Evolutionary conservation across 2,329 filamentous ascomycete species (phyloP).

Genomic region (Stylonectria norvegica): DNA sequence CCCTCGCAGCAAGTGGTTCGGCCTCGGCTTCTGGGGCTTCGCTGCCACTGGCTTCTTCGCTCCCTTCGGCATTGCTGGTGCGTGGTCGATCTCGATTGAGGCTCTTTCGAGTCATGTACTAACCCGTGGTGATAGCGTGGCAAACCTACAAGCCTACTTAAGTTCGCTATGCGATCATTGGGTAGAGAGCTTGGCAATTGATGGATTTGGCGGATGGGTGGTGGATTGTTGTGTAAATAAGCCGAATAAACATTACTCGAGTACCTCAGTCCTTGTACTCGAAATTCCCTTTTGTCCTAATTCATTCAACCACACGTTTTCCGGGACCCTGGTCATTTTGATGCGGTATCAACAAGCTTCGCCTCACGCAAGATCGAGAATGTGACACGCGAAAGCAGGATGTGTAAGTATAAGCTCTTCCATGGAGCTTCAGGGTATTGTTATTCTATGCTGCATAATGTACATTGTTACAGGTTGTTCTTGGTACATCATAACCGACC

Average conservation of each 20-base stretch:
- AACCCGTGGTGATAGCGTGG: constrained; percentile 42
- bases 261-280: constrained; percentile 25
- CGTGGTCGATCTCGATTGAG: constrained; percentile 33
- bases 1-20: constrained; percentile 84
- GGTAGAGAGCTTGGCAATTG: constrained; percentile 12
- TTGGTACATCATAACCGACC: constrained; percentile 26
- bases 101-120: constrained; percentile 14
- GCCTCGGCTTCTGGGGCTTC: constrained; percentile 77
- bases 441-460: constrained; percentile 15
- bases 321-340: neutral
- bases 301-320: neutral
- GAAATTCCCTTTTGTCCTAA: constrained; percentile 22
- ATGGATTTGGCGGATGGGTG: constrained; percentile 18
- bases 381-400: too few species aligned
- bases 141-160: constrained; percentile 41
- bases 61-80: constrained; percentile 62
- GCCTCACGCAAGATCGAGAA: too few species aligned
- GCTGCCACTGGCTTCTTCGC: constrained; percentile 52
- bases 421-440: constrained; percentile 20
- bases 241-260: constrained; percentile 32
- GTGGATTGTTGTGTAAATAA: constrained; percentile 31
- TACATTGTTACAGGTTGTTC: constrained; percentile 26
- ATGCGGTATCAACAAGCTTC: too few species aligned
- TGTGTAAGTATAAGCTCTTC: too few species aligned
- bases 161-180: constrained; percentile 17